Percentiles rank a stretch among this genome's conserved stretches.
Conservation (phyloP, 2,329 filamentous ascomycete species). For the Nemania sp. region DNA sequence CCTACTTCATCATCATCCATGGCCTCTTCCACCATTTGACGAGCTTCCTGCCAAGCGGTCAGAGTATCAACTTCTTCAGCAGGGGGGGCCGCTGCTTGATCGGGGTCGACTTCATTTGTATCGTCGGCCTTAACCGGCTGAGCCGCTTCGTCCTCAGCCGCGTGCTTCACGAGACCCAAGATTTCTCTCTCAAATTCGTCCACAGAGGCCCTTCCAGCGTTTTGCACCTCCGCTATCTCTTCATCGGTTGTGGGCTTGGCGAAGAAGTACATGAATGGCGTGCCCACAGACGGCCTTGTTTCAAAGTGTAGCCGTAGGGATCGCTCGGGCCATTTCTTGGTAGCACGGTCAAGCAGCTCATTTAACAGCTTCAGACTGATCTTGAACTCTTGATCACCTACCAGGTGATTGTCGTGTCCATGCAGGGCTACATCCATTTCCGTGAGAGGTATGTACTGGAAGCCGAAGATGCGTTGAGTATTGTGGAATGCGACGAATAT, state of each 20-base stretch:
- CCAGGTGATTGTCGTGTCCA: conserved; percentile 63
- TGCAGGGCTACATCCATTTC: conserved; percentile 95
- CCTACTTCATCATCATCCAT: conserved; percentile 61
- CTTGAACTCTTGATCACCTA: conserved; percentile 87
- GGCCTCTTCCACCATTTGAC: conserved; percentile 57
- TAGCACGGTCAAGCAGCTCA: conserved; percentile 75
- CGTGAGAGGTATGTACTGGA: conserved; percentile 84
- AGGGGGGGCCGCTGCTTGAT: conserved; percentile 5
- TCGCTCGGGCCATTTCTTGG: conserved; percentile 71
- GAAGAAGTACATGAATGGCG: conserved; percentile 83
- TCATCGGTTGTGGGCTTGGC: conserved; percentile 79
- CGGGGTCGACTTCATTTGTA: not conserved
- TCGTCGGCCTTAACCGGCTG: conserved; percentile 27
- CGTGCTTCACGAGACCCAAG: conserved; percentile 50
- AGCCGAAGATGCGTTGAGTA: conserved; percentile 91
- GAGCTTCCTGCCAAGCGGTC: conserved; percentile 57
- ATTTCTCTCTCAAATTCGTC: conserved; percentile 70
- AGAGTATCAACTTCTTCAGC: conserved; percentile 40
- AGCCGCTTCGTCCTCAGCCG: conserved; percentile 33
- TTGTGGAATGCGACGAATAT: conserved; percentile 98
- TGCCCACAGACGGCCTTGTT: conserved; percentile 58
- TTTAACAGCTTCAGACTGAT: conserved; percentile 79
- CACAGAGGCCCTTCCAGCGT: conserved; percentile 63
- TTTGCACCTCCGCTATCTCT: conserved; percentile 75
- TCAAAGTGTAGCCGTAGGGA: conserved; percentile 84